phyloP scores from a whole-genome alignment of 2,329 filamentous ascomycete species.

The Colletotrichum sp. region DNA sequence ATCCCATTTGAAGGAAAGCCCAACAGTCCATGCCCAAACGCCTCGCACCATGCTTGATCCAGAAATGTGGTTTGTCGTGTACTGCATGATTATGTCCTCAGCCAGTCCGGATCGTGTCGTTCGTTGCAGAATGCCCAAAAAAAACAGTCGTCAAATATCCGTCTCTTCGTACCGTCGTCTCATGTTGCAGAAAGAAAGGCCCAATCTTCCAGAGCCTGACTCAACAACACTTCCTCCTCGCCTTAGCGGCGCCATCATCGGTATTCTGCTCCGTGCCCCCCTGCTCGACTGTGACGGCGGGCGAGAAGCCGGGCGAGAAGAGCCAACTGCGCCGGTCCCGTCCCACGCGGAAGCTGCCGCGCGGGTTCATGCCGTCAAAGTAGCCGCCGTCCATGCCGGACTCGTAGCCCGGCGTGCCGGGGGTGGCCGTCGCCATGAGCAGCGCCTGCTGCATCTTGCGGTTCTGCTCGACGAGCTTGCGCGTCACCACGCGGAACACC shows the following conservation, averaged over 20 bases:
- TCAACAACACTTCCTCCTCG: constrained; percentile 31
- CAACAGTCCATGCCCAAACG: background rate
- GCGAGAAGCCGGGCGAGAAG: constrained; percentile 59
- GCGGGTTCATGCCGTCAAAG: constrained; percentile 53
- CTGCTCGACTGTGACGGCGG: constrained; percentile 54
- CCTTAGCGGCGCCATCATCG: constrained; percentile 21
- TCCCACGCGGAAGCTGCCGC: constrained; percentile 62
- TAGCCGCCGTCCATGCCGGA: constrained; percentile 52
- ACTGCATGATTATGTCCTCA: background rate
- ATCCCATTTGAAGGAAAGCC: background rate
- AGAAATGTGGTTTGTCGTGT: background rate
- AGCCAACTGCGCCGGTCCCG: constrained; percentile 65
- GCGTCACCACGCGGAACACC: constrained; percentile 78
- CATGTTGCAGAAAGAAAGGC: background rate
- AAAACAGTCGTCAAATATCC: background rate
- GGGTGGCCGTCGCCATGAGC: constrained; percentile 57
- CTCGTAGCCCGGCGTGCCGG: constrained; percentile 53
- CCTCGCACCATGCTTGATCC: background rate
- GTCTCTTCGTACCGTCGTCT: background rate
- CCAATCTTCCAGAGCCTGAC: background rate
- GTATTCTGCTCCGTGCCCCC: constrained; percentile 32
- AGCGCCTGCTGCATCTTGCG: constrained; percentile 66
- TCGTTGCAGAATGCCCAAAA: background rate
- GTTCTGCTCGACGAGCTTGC: constrained; percentile 69
- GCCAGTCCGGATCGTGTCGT: background rate